Conservation (phyloP, 2,329 filamentous ascomycete species). For the Ophiocordyceps australis region DNA sequence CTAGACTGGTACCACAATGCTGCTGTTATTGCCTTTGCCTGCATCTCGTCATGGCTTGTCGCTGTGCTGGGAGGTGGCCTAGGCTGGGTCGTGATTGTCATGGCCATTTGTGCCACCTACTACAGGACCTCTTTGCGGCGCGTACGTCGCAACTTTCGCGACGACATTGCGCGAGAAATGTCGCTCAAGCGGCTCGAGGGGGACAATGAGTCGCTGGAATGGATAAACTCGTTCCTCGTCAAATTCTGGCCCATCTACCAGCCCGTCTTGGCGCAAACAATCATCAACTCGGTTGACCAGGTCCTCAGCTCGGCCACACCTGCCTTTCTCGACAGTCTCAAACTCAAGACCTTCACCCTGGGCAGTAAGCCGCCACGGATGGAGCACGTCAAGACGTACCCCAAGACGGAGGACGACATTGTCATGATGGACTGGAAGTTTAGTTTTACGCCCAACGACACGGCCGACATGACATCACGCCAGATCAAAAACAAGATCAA, state of each 20-base stretch:
- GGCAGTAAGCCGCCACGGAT: conserved; percentile 89
- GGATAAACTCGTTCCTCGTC: conserved; percentile 97
- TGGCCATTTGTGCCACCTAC: conserved; percentile 85
- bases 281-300: conserved; percentile 90
- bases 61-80: conserved; percentile 81
- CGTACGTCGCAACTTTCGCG: conserved; percentile 86
- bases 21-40: conserved; percentile 84
- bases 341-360: conserved; percentile 83
- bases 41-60: conserved; percentile 75
- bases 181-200: conserved; percentile 74
- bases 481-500: conserved; percentile 94
- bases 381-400: conserved; percentile 97
- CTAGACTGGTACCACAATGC: conserved; percentile 98
- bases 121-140: conserved; percentile 90
- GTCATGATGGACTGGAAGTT: conserved; percentile 99
- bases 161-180: conserved; percentile 82
- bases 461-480: conserved; percentile 71
- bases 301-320: conserved; percentile 86
- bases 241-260: conserved; percentile 99
- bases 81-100: conserved; percentile 83
- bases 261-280: conserved; percentile 77
- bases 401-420: conserved; percentile 84
- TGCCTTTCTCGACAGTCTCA: conserved; percentile 80
- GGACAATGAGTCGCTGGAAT: conserved; percentile 84
- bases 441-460: conserved; percentile 95